Conservation (phyloP, 192 early-diverging fungal species). For the Gorgonomyces haynaldii region DNA sequence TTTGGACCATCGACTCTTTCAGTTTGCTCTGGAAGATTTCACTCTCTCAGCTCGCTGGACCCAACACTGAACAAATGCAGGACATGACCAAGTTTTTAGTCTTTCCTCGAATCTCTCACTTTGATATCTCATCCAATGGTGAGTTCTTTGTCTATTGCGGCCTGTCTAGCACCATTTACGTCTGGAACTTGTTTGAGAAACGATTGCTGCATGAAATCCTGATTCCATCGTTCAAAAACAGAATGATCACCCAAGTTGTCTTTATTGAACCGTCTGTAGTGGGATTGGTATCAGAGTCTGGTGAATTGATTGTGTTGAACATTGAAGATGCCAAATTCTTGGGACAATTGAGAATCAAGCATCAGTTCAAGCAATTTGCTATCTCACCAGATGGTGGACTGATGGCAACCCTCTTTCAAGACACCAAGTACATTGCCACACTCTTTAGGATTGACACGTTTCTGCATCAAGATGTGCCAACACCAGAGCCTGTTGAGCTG, state of each 20-base stretch:
- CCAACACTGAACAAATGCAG: constrained; percentile 6
- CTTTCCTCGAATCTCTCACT: constrained; percentile 10
- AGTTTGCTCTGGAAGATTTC: constrained; percentile 27
- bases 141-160: constrained; percentile 34
- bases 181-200: constrained; percentile 36
- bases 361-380: constrained; percentile 17
- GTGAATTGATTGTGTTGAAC: constrained; percentile 33
- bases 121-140: constrained; percentile 17
- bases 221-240: constrained; percentile 25
- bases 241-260: constrained; percentile 22
- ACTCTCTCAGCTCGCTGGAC: constrained; percentile 14
- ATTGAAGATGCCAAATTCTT: constrained; percentile 23
- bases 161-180: constrained; percentile 27
- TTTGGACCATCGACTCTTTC: constrained; percentile 35
- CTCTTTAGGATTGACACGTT: constrained; percentile 28
- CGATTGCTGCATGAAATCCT: constrained; percentile 33
- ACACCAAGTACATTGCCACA: constrained; percentile 15
- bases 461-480: constrained; percentile 6
- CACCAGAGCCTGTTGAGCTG: not conserved
- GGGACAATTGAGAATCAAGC: constrained; percentile 21
- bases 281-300: constrained; percentile 27
- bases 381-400: constrained; percentile 30
- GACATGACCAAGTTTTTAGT: constrained; percentile 1
- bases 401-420: constrained; percentile 18
- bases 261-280: constrained; percentile 26